Percentiles rank a stretch among this genome's conserved stretches.
phyloP scores from a whole-genome alignment of 2,329 filamentous ascomycete species.

The Scedosporium apiospermum region DNA sequence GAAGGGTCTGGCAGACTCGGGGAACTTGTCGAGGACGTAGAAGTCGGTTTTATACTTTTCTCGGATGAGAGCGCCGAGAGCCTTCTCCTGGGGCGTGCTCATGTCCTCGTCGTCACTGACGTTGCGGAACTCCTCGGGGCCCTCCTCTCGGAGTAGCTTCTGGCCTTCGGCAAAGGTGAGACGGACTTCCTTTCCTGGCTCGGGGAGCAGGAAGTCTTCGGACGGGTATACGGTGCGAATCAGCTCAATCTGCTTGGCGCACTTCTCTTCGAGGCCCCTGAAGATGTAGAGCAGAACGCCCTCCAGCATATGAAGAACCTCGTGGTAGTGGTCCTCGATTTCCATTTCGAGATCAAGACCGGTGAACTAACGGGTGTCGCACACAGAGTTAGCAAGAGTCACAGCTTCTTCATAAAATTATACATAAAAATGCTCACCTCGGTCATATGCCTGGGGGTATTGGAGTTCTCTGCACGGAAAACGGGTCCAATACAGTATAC shows the following conservation, averaged over 20 bases:
- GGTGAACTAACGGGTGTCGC: constrained; percentile 48
- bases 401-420: too few species aligned
- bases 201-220: constrained; percentile 66
- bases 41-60: constrained; percentile 92
- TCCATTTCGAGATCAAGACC: constrained; percentile 88
- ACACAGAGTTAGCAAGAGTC: not conserved
- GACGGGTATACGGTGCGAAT: constrained; percentile 68
- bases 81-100: constrained; percentile 74
- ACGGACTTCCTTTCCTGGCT: constrained; percentile 63
- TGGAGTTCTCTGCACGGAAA: constrained; percentile 78
- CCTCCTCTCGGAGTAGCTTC: constrained; percentile 66
- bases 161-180: constrained; percentile 73
- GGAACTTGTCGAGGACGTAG: constrained; percentile 95
- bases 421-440: constrained; percentile 36
- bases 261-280: constrained; percentile 58
- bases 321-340: constrained; percentile 68
- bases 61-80: constrained; percentile 76
- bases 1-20: constrained; percentile 77
- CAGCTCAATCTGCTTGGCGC: constrained; percentile 61
- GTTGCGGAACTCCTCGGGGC: constrained; percentile 55
- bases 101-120: constrained; percentile 72
- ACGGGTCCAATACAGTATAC: constrained; percentile 74
- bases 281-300: constrained; percentile 71
- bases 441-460: constrained; percentile 77
- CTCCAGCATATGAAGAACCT: constrained; percentile 65